Base-by-base conservation (phyloP, 116 monocot species). In the Phalaenopsis hybrid region DNA sequence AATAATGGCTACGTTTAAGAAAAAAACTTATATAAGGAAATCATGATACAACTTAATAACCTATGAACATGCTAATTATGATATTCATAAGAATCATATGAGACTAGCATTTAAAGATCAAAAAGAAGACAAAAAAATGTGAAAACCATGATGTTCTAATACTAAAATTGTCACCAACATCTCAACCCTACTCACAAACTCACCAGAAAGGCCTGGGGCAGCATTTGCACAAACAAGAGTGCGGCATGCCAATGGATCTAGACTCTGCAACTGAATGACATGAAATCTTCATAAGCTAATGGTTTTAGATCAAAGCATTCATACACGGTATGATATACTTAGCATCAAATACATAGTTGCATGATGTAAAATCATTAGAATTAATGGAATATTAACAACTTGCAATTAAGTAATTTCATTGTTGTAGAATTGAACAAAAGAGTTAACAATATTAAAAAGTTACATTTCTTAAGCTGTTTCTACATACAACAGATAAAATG, bases 171-270 rank as follows among this genome's bases (percentile, higher is more conserved):
- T 18, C 10, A 7, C 75, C 45, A 5, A n/a, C 10, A 23, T 0
- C 1, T 48, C 45, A 34, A 67, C 43, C 44, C 20, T 31, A 45
- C 20, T n/a, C 79, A 74, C 57, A 28, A 20, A 86, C 79, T 82
- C 79, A 96, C 96, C 90, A 83, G 55, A 83, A 81, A 96, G 92
- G 79, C 93, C 90, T 80, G 87, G 85, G 78, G 45, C 81, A 81
- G 81, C 69, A 87, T 51, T 86, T 23, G 91, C 81, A 68, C 93
- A 84, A 83, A 20, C 43, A 81, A 96, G 86, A 58, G 96, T 92
- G 85, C 96, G 93, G 15, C 48, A 70, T 15, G 90, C 96, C 6
- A 93, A 81, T 68, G 87, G 89, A 70, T 96, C 89, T 57, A 96
- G 59, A 57, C 81, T 89, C 59, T 92, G 87, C 5, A 96, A 85